These are phyloP conservation scores for Puccinia triticina DNA, from an alignment of 1,284 basidiomycete species.

Conservation along the genomic window DNA sequence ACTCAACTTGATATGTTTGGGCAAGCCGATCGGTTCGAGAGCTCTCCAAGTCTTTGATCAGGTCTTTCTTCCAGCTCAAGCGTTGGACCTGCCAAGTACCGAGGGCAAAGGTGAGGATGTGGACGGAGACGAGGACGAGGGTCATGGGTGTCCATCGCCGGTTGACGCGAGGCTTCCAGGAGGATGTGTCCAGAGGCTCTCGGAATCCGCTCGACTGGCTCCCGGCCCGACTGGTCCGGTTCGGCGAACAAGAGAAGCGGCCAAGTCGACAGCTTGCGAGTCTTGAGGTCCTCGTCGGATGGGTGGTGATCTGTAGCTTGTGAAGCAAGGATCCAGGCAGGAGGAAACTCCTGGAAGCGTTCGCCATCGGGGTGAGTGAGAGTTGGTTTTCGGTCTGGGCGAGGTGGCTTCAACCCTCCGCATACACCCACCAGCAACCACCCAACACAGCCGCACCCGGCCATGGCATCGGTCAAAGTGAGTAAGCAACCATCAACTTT, in stretches of 20 bases:
- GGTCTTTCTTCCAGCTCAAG: slow-evolving; percentile 88
- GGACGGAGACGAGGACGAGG: slow-evolving; percentile 79
- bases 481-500: neutral
- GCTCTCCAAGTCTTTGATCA: slow-evolving; percentile 92
- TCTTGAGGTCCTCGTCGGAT: neutral
- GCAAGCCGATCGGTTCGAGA: slow-evolving; percentile 76
- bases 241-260: neutral
- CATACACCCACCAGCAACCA: neutral
- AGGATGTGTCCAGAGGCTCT: slow-evolving; percentile 40
- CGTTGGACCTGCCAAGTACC: slow-evolving; percentile 90
- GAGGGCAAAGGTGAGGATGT: slow-evolving; percentile 85
- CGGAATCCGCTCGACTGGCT: slow-evolving; percentile 20
- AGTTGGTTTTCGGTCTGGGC: no score
- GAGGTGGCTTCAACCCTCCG: no score
- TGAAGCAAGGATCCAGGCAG: neutral
- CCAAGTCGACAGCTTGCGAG: neutral
- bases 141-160: slow-evolving; percentile 64
- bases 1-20: slow-evolving; percentile 78
- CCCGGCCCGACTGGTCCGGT: neutral
- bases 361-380: no score
- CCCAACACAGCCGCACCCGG: neutral
- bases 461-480: slow-evolving; percentile 20
- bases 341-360: neutral
- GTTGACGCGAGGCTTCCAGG: slow-evolving; percentile 30
- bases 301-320: neutral